Base-by-base conservation (phyloP, 2,329 filamentous ascomycete genomes). In the Didymella keratinophila region DNA sequence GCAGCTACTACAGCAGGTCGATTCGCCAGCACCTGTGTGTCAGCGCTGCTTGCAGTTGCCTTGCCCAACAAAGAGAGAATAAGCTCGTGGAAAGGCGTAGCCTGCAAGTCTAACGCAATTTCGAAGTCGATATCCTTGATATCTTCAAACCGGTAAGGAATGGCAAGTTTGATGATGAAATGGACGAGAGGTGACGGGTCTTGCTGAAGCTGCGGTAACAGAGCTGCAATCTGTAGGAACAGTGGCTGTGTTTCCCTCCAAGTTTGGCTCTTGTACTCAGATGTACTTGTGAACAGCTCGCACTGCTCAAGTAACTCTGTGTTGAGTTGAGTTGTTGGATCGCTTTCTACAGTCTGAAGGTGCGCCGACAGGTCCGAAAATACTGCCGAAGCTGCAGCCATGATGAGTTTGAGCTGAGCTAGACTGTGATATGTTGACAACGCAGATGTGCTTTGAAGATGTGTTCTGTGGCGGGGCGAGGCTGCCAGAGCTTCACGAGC, bases 21-120 rank as follows among this genome's bases (percentile, higher is more conserved):
- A 16, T 82, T 82, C 14, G 86, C 86, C 28, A 88, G 80, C 46
- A 83, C 83, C 20, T 85, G 85, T 21, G 84, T 83, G 76, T 88
- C 83, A 43, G 79, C 81, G 6, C 80, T 76, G 36, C 76, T 78
- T 14, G 74, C 64, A 9, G 81, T 79, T 3, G 86, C 86, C 67
- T 88, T 88, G 34, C 78, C 78, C 39, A 89, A 73, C 34, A 89
- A 71, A 1, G 81, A 80, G 9, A 89, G 76, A 48, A 84, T 82
- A 21, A 88, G 75, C 6, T 80, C 70, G 62, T 88, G 87, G 69
- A 87, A 83, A 0, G 84, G 75, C 4, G 60, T 65, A 3, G 81
- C 74, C 66, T 79, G 67, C 62, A 84, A 46, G 75, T 81, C 56
- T 39, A 89, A 80, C 4, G 85, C 87, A 36, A 82, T 80, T 49